phyloP scores from a whole-genome alignment of 371 early-diverging fungal genomes.

The Catenaria anguillulae region DNA sequence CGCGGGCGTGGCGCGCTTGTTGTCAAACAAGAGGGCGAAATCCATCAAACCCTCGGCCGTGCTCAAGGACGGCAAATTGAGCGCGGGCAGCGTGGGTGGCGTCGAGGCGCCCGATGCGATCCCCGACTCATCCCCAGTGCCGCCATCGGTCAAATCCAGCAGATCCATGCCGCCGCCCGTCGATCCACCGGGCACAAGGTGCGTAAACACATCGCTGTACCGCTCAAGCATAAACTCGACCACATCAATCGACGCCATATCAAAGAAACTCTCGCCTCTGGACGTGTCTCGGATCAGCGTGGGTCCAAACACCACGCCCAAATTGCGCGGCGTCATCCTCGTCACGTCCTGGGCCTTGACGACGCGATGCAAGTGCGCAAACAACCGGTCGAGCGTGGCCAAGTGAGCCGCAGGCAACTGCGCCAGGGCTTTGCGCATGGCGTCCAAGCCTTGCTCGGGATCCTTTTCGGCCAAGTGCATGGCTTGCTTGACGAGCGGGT shows the following conservation, averaged over 20 bases:
- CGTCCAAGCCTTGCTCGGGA: constrained; percentile 10
- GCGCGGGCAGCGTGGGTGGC: background rate
- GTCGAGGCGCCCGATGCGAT: too few relatives aligned
- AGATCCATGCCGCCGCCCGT: background rate
- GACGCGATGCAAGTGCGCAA: constrained; percentile 46
- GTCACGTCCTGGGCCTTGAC: constrained; percentile 42
- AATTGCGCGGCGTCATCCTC: constrained; percentile 71
- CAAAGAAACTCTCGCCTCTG: constrained; percentile 33
- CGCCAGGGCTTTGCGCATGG: constrained; percentile 19
- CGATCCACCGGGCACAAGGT: background rate
- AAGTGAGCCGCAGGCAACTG: constrained; percentile 40
- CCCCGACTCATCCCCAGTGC: too few relatives aligned
- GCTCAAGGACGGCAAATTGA: background rate
- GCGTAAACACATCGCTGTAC: constrained; percentile 23
- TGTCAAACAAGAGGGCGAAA: background rate
- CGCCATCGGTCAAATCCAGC: background rate
- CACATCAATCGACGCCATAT: constrained; percentile 60
- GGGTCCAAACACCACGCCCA: constrained; percentile 88
- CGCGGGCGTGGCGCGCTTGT: too few relatives aligned
- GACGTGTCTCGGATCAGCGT: constrained; percentile 48
- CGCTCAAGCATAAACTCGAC: constrained; percentile 50
- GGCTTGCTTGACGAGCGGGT: constrained; percentile 12
- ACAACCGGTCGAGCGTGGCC: constrained; percentile 38
- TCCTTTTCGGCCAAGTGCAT: constrained; percentile 9
- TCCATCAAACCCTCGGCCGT: background rate